Base-by-base conservation (phyloP, 2,329 filamentous ascomycete genomes). In the Conoideocrella luteorostrata region DNA sequence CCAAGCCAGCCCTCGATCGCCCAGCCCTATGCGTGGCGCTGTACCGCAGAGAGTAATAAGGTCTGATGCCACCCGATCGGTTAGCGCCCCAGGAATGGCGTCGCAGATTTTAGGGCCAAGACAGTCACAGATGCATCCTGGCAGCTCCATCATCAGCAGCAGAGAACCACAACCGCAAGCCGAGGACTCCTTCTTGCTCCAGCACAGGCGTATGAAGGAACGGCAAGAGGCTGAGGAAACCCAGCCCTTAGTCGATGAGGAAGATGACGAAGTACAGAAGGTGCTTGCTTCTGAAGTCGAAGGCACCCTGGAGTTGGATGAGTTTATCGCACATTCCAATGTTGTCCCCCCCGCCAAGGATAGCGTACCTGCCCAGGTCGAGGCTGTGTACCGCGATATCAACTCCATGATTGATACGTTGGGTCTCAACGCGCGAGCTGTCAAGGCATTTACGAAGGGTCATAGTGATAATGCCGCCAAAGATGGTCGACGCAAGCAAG, bases 361-460 rank as follows among this genome's bases (percentile, higher is more conserved):
- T 43, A 80, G 72, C 36, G 70, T 84, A 24, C 75, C 79, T 4
- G 71, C 75, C 7, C 80, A 83, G 52, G 78, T 81, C 18, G 80
- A 84, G 56, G 75, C 78, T 15, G 70, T 84, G 1, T 93, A 87
- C 60, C 77, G 84, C 35, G 87, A 91, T 55, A 86, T 91, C 59
- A 91, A 93, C 62, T 86, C 86, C 11, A 98, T 97, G 93, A 82
- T 98, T 34, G 88, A 96, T 55, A 91, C 87, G 0, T 69, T 97
- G 32, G 91, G 91, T 9, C 75, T 96, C 39, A 97, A 97, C 59
- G 80, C 72, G 10, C 71, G 77, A 13, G 80, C 86, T 5, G 77
- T 91, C 29, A 71, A 73, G 38, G 70, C 70, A 10, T 84, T 83
- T 50, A 72, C 90, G 34, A 72, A 77, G 44, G 87, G 84, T 7